Conservation (phyloP, 257 asterid genomes). For the Solanum pimpinellifolium region DNA sequence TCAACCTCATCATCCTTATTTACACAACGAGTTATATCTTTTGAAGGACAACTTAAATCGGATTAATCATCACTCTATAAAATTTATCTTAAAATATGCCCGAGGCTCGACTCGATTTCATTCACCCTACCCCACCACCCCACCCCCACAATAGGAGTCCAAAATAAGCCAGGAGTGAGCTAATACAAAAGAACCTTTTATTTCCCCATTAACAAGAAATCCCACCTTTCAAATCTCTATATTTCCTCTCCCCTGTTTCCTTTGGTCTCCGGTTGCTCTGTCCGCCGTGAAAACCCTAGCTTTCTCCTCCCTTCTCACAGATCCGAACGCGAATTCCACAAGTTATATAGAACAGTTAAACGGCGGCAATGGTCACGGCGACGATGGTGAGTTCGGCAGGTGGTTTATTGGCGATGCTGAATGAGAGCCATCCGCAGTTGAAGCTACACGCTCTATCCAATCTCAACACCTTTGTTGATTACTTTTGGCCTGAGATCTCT, state of each 20-base stretch:
- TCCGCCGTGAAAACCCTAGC: neutral
- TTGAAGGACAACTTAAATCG: neutral
- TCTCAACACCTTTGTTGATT: constrained; percentile 69
- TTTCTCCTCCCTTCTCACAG: neutral
- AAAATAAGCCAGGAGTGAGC: neutral
- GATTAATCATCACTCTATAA: neutral
- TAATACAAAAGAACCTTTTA: neutral
- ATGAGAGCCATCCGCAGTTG: constrained; percentile 65
- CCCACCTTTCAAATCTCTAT: neutral
- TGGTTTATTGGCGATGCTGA: constrained; percentile 84
- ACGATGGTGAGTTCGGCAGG: constrained; percentile 91
- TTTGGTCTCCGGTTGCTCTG: neutral
- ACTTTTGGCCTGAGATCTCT: constrained; percentile 93
- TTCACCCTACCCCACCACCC: no score
- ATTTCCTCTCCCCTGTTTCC: neutral
- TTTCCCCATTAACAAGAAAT: neutral
- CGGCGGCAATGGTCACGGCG: constrained; percentile 33
- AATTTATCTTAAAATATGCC: neutral
- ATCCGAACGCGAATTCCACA: neutral
- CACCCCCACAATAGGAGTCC: neutral
- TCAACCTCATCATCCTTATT: neutral
- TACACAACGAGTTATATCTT: neutral
- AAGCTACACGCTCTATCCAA: constrained; percentile 79
- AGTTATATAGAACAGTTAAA: neutral
- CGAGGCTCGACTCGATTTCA: neutral